These are phyloP conservation scores for Aphanomyces invadans DNA, from an alignment of 352 stramenopile genomes.

Conservation along the genomic window DNA sequence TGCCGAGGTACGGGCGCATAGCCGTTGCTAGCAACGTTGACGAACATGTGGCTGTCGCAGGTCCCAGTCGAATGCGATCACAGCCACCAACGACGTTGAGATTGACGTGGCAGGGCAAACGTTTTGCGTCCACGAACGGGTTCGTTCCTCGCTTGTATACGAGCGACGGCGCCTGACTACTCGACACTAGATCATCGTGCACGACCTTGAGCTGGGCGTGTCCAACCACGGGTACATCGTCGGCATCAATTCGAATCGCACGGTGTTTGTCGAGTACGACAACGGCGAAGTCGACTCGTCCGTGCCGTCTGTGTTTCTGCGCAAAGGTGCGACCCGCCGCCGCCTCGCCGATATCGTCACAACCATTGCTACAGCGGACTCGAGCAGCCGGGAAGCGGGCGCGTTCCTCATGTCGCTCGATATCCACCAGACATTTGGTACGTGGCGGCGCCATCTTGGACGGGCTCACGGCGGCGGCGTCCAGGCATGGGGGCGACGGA, in stretches of 20 bases:
- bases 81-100: too few species aligned
- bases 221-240: neutral
- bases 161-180: too few species aligned
- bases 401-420: neutral
- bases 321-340: constrained; percentile 1
- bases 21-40: too few species aligned
- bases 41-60: neutral
- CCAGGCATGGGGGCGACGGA: neutral
- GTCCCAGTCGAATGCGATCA: neutral
- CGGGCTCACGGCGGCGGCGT: neutral
- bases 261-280: constrained; percentile 17
- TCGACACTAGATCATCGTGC: neutral
- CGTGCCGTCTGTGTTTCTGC: neutral
- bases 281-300: constrained; percentile 6
- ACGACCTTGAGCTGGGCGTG: neutral
- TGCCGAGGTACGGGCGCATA: too few species aligned
- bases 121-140: too few species aligned
- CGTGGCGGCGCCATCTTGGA: neutral
- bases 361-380: neutral
- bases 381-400: neutral
- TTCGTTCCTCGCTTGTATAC: neutral
- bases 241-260: neutral
- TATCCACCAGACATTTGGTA: neutral
- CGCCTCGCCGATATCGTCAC: neutral
- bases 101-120: too few species aligned